These are phyloP conservation scores for Leccinum rimulosum DNA, from an alignment of 768 basidiomycete genomes.

Conservation along the genomic window DNA sequence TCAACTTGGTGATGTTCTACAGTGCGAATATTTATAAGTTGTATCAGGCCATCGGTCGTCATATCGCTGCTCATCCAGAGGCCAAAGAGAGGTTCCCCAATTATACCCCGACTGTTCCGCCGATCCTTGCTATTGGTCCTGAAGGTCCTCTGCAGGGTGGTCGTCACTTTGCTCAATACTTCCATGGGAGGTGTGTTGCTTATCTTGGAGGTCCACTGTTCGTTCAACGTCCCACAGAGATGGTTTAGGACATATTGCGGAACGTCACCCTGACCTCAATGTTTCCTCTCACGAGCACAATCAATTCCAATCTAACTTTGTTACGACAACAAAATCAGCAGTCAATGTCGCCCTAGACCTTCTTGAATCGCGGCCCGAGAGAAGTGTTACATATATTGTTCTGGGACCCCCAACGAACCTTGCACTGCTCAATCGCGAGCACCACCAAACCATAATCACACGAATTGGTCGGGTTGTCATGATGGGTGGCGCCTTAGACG, in stretches of 20 bases:
- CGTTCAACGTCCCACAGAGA: slow-evolving; percentile 44
- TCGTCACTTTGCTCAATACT: slow-evolving; percentile 75
- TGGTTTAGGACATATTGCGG: slow-evolving; percentile 59
- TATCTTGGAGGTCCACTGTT: neutral
- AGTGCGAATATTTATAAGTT: slow-evolving; percentile 76
- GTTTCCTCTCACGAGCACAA: slow-evolving; percentile 9
- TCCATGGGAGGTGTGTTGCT: slow-evolving; percentile 66
- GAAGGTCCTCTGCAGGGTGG: slow-evolving; percentile 68
- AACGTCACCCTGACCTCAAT: slow-evolving; percentile 66
- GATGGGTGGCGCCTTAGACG: slow-evolving; percentile 94
- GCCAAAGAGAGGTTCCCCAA: slow-evolving; percentile 60
- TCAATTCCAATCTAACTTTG: slow-evolving; percentile 43
- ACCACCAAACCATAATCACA: slow-evolving; percentile 50
- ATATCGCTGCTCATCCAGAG: slow-evolving; percentile 54
- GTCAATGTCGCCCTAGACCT: slow-evolving; percentile 55
- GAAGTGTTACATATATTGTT: slow-evolving; percentile 66
- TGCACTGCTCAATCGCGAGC: slow-evolving; percentile 57
- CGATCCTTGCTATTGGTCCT: slow-evolving; percentile 64
- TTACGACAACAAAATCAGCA: slow-evolving; percentile 44
- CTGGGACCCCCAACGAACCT: slow-evolving; percentile 82
- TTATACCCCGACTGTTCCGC: slow-evolving; percentile 47
- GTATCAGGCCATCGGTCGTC: slow-evolving; percentile 63
- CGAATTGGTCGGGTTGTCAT: slow-evolving; percentile 74
- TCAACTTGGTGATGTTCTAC: slow-evolving; percentile 1
- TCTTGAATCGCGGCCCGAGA: slow-evolving; percentile 46